Base-by-base conservation (phyloP, 257 asterid genomes). In the Solanum dulcamara region DNA sequence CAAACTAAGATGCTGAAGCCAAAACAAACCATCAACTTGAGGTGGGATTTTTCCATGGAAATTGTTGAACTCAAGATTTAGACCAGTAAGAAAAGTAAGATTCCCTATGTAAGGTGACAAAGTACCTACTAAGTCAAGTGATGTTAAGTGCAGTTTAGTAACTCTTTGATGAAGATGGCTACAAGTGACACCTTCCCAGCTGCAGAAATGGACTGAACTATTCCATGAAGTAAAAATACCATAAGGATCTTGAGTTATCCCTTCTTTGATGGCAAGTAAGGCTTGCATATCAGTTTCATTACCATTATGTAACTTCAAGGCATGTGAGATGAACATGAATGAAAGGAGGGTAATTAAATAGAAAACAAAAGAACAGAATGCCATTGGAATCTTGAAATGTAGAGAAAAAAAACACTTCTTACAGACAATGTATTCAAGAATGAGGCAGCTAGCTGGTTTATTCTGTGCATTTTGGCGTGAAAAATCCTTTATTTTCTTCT, bases 31-130 rank as follows among this genome's bases (percentile, higher is more conserved):
- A 10, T 84, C 87, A 85, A 85, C 13, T n/a, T 85, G 67, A 20
- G 64, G 84, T 59, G 87, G 80, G 68, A 77, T 85, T 50, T 75
- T 57, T 59, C 46, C 37, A 50, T 37, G 13, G 50, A 85, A 85
- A 79, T 67, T 55, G 68, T 85, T 85, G 44, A 38, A 13, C 18
- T 24, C 64, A 30, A 85, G 84, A 32, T n/a, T 44, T 8, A 79
- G 40, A 32, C 30, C 38, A 37, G 33, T 79, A 10, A 85, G 84
- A 79, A 79, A 85, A 30, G 68, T 79, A 50, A 85, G 57, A 60
- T 85, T 85, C 4, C 87, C 87, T 28, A 79, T 81, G 18, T 62
- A 57, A 60, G 87, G 87, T 30, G 84, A 62, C 7, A 85, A 55
- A 38, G 81, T 28, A 30, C 87, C 87, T 30, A 33, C 51, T 18